Evolutionary conservation across 83 land plant species (phyloP).

Genomic region (Picea engelmannii): DNA sequence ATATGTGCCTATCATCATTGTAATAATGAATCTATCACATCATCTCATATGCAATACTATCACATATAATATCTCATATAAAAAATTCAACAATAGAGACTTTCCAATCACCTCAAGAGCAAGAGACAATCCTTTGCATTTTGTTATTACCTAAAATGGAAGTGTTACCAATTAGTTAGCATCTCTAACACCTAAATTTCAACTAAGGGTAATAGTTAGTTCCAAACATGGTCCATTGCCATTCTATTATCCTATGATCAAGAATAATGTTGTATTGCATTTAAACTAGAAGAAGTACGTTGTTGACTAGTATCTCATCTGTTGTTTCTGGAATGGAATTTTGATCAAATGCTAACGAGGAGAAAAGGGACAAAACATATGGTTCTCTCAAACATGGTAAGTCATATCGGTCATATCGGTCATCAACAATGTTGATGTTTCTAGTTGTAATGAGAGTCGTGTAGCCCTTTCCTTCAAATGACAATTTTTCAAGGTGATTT

Average conservation of each 20-base stretch:
- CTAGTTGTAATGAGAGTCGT: constrained; percentile 10
- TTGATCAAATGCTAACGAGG: not conserved
- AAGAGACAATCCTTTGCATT: constrained; percentile 11
- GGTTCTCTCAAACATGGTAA: too few species aligned
- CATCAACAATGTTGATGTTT: too few species aligned
- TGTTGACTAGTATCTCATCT: not conserved
- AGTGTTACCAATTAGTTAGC: not conserved
- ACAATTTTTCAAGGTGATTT: not conserved
- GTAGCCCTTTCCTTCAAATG: constrained; percentile 3
- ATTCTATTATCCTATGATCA: not conserved
- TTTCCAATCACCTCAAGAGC: constrained; percentile 13
- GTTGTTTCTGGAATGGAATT: not conserved
- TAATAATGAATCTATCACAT: too few species aligned
- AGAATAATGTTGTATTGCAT: not conserved
- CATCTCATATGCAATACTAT: too few species aligned
- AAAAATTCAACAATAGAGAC: too few species aligned
- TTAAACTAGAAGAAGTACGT: not conserved
- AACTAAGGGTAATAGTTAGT: not conserved
- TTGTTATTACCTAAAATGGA: constrained; percentile 4
- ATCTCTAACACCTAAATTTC: not conserved
- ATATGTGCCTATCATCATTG: too few species aligned
- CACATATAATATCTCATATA: too few species aligned
- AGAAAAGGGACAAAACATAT: constrained; percentile 9
- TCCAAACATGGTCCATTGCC: not conserved
- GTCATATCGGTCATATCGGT: too few species aligned